These are phyloP conservation scores for Nymphaea thermarum DNA, from an alignment of 164 flowering plant species.

Conservation along the genomic window DNA sequence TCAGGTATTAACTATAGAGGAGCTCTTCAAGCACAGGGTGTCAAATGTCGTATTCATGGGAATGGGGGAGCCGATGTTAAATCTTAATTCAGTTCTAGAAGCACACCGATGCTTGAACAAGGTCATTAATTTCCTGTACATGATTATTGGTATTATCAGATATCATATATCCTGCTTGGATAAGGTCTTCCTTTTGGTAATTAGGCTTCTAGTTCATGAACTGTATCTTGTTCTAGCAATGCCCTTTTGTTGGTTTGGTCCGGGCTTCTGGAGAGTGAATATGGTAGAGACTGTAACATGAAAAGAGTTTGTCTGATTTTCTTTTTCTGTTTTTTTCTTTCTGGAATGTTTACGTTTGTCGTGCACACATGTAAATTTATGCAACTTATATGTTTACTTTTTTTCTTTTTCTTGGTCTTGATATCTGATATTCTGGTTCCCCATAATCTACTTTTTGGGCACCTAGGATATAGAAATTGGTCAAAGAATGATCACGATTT, in stretches of 20 bases:
- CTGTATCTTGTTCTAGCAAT: too few species aligned
- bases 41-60: slow-evolving; percentile 99
- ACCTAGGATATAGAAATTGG: slow-evolving; percentile 85
- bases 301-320: too few species aligned
- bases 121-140: slow-evolving; percentile 18
- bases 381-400: neutral
- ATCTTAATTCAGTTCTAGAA: slow-evolving; percentile 79
- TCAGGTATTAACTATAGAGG: slow-evolving; percentile 91
- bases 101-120: slow-evolving; percentile 87
- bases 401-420: neutral
- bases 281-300: too few species aligned
- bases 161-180: too few species aligned
- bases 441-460: neutral
- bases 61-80: slow-evolving; percentile 99
- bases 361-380: too few species aligned
- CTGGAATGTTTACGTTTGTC: neutral
- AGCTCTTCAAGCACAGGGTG: slow-evolving; percentile 74
- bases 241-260: too few species aligned
- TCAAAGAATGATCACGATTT: slow-evolving; percentile 98
- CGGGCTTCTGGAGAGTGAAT: too few species aligned
- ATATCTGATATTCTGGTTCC: neutral
- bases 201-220: too few species aligned
- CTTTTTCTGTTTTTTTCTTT: neutral
- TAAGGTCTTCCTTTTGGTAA: too few species aligned
- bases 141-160: too few species aligned